Conservation (phyloP, 2,329 filamentous ascomycete species). For the Allantophomopsis cytisporea region DNA sequence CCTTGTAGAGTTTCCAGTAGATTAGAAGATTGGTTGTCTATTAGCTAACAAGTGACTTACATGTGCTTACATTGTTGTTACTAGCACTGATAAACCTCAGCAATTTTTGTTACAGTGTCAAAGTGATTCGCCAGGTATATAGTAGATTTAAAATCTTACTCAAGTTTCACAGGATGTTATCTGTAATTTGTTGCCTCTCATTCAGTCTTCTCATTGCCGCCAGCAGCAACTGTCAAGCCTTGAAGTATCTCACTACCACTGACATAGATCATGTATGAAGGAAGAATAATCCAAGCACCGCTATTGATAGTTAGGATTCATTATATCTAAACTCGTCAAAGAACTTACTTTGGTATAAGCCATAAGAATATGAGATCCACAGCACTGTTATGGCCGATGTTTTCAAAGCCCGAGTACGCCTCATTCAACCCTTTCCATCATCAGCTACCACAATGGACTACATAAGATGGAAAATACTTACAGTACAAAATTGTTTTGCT, state of each 20-base stretch:
- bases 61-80: too few relatives aligned
- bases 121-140: too few relatives aligned
- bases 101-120: too few relatives aligned
- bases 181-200: too few relatives aligned
- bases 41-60: too few relatives aligned
- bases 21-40: too few relatives aligned
- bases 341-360: conserved; percentile 52
- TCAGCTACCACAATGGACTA: neutral
- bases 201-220: conserved; percentile 1
- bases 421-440: conserved; percentile 36
- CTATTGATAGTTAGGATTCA: conserved; percentile 19
- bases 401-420: conserved; percentile 41
- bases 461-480: conserved; percentile 21
- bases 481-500: conserved; percentile 57
- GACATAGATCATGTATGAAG: conserved; percentile 45
- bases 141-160: too few relatives aligned
- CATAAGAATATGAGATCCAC: conserved; percentile 40
- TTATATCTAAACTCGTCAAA: too few relatives aligned
- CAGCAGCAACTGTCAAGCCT: conserved; percentile 33
- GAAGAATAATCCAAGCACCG: conserved; percentile 50
- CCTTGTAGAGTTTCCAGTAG: too few relatives aligned
- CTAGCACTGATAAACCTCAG: too few relatives aligned
- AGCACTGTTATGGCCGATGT: conserved; percentile 47
- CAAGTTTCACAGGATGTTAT: too few relatives aligned
- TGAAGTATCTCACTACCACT: conserved; percentile 48